A percentile compares a stretch with the other conserved stretches of the same genome.
These are phyloP conservation scores for Coemansia sp. DNA, from an alignment of 192 early-diverging fungal species.

Conservation along the genomic window DNA sequence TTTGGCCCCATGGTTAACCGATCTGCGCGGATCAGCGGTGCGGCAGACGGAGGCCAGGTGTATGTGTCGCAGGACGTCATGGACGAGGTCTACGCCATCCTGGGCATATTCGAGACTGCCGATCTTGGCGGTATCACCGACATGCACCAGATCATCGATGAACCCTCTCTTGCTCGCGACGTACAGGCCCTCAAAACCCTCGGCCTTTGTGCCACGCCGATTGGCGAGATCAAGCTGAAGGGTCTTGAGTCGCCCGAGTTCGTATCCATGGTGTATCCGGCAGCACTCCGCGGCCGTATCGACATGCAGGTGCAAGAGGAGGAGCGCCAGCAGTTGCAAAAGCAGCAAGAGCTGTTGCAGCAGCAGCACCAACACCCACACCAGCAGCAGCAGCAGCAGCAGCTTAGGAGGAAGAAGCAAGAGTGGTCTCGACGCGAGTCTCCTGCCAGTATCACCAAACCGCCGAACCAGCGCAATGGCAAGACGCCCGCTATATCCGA, in stretches of 20 bases:
- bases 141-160: conserved; percentile 55
- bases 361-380: conserved; percentile 19
- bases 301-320: conserved; percentile 52
- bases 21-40: conserved; percentile 76
- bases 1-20: conserved; percentile 94
- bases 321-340: conserved; percentile 26
- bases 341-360: conserved; percentile 14
- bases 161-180: conserved; percentile 54
- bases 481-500: conserved; percentile 17
- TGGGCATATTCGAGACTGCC: conserved; percentile 48
- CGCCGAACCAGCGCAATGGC: conserved; percentile 25
- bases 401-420: conserved; percentile 25
- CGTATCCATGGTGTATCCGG: conserved; percentile 69
- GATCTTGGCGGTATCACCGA: conserved; percentile 51
- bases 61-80: conserved; percentile 83
- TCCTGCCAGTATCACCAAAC: conserved; percentile 5
- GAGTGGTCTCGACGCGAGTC: conserved; percentile 31
- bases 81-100: conserved; percentile 57
- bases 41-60: conserved; percentile 89
- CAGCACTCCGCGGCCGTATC: conserved; percentile 47
- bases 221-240: conserved; percentile 85
- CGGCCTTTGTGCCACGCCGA: conserved; percentile 66
- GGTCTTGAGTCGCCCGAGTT: conserved; percentile 88
- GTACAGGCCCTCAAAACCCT: conserved; percentile 65
- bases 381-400: conserved; percentile 10